Evolutionary conservation across 2,329 filamentous ascomycete species (phyloP), one percentile per base, ranked within the genome.

Genomic region (Botryotinia globosa): DNA sequence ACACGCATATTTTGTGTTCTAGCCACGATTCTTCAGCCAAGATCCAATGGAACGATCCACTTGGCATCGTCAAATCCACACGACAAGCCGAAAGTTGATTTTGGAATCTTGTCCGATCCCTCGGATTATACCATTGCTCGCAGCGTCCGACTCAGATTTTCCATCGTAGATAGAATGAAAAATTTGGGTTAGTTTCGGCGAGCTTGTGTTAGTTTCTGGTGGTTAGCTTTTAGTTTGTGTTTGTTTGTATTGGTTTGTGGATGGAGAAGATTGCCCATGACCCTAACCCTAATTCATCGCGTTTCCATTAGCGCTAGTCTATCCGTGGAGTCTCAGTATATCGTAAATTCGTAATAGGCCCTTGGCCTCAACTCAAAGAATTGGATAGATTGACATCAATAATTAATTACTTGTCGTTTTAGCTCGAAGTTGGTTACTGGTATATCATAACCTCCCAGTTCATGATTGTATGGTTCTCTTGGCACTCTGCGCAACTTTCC

Each of bases 21-120:
- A 0, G 54, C 73, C 16, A 73, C 73, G 5, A 44, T 73, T 10
- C 22, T 69, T 8, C 65, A 56, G 32, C 74, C 74, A 0, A 69
- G 71, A 32, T 75, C 74, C 22, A 39, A 39, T 18, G 70, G 74
- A 29, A 72, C 69, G 7, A 63, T 75, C 4, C 69, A 70, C 4
- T 58, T 75, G 10, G 42, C 62, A 9, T 74, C 72, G 9, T 34
- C 70, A 22, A 71, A 73, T 42, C 72, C 59, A 12, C 54, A 71
- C 6, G 70, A 71, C n/a, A 48, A 66, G 12, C 73, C 73, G 12
- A 66, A 69, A 59, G 71, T 74, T 22, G 71, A 75, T 51, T 70
- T 69, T 32, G 67, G 67, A n/a, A 48, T 74, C 29, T 20, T 75
- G 10, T 75, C 73, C 32, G 37, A 72, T n/a, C 34, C 71, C 10